phyloP scores from a whole-genome alignment of 257 asterid genomes.

The Dorcoceras hygrometricum region DNA sequence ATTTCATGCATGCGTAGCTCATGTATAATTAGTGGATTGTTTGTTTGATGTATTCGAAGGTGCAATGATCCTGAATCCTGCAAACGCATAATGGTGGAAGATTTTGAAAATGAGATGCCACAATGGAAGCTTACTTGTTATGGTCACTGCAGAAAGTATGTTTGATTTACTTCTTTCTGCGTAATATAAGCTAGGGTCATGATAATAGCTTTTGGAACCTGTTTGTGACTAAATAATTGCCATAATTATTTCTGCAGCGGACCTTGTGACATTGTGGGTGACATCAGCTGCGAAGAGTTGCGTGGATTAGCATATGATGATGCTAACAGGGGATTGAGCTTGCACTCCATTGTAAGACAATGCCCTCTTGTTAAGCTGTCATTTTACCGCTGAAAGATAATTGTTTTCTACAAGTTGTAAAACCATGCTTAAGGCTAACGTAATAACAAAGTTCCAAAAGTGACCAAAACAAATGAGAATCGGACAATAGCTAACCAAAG shows the following conservation, averaged over 20 bases:
- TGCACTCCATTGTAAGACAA: slow-evolving; percentile 71
- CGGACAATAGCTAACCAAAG: not conserved
- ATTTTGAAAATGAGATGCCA: slow-evolving; percentile 72
- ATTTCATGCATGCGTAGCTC: slow-evolving; percentile 11
- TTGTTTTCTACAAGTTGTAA: not conserved
- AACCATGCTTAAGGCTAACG: slow-evolving; percentile 7
- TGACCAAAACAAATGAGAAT: not conserved
- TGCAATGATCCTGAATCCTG: slow-evolving; percentile 85
- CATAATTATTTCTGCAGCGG: slow-evolving; percentile 47
- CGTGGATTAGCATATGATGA: slow-evolving; percentile 86
- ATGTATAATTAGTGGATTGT: slow-evolving; percentile 24
- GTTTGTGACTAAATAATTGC: not conserved
- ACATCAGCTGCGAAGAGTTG: slow-evolving; percentile 83
- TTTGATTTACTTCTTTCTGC: slow-evolving; percentile 16
- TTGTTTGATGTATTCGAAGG: slow-evolving; percentile 44
- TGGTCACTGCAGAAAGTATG: slow-evolving; percentile 75
- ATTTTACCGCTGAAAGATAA: slow-evolving; percentile 6
- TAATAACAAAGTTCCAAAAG: not conserved
- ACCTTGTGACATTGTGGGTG: slow-evolving; percentile 86
- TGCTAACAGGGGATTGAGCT: slow-evolving; percentile 61
- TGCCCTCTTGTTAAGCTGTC: slow-evolving; percentile 20
- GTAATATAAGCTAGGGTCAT: slow-evolving; percentile 4
- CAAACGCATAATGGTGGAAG: slow-evolving; percentile 63
- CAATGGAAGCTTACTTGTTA: slow-evolving; percentile 86
- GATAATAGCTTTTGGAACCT: not conserved